These are phyloP conservation scores for Mucor sp. DNA, from an alignment of 371 early-diverging fungal genomes.

Conservation along the genomic window DNA sequence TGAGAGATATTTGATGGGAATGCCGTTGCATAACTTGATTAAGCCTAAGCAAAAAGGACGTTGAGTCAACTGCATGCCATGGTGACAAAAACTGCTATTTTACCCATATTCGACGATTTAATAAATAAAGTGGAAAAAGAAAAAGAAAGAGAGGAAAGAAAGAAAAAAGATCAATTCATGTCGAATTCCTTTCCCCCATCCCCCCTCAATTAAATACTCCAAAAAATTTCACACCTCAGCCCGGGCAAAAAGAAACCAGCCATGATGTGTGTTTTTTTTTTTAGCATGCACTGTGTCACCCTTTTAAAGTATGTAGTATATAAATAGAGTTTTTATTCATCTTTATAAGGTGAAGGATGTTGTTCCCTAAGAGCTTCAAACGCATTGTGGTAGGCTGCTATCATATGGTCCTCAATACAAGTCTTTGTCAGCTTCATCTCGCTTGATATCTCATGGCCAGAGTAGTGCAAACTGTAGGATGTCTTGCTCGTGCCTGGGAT, in stretches of 20 bases:
- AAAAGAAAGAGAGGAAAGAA: neutral
- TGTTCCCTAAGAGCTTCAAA: slow-evolving; percentile 18
- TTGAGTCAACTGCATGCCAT: neutral
- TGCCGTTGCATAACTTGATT: slow-evolving; percentile 1
- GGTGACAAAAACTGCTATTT: neutral
- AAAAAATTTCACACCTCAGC: neutral
- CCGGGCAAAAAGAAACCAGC: neutral
- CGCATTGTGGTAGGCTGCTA: slow-evolving; percentile 32
- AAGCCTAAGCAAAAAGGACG: neutral
- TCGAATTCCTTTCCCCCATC: neutral
- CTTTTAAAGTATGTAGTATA: neutral
- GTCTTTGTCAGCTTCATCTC: slow-evolving; percentile 47
- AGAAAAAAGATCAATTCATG: neutral
- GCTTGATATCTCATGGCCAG: slow-evolving; percentile 24
- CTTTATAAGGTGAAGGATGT: neutral
- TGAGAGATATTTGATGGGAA: slow-evolving; percentile 80
- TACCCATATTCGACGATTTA: slow-evolving; percentile 14
- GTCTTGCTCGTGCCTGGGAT: slow-evolving; percentile 24
- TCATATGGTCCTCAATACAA: slow-evolving; percentile 48
- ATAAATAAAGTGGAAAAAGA: too few species aligned
- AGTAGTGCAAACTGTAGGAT: slow-evolving; percentile 22
- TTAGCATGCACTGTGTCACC: neutral
- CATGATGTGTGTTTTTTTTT: neutral
- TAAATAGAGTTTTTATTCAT: neutral
- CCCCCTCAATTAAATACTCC: neutral